Conservation (phyloP, 2,329 filamentous ascomycete genomes). For the Coniochaeta hoffmannii region DNA sequence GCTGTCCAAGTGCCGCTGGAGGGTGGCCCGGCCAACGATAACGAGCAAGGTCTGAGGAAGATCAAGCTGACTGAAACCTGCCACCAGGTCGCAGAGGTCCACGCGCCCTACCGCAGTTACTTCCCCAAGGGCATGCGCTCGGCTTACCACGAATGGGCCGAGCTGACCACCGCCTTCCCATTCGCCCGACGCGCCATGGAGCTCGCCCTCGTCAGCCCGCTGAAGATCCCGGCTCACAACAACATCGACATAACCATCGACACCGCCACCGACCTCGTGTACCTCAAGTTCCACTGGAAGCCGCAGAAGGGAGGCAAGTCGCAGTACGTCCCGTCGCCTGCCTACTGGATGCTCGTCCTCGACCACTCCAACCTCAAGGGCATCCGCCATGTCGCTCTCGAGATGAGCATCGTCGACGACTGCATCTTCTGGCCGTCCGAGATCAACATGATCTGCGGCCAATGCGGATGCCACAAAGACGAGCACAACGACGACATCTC, state of each 20-base stretch:
- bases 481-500: neutral
- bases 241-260: neutral
- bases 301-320: neutral
- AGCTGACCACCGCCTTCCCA: neutral
- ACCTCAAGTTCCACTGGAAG: conserved; percentile 5
- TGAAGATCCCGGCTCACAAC: neutral
- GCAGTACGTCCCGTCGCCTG: neutral
- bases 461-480: neutral
- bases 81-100: neutral
- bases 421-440: conserved; percentile 2
- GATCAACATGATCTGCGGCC: neutral
- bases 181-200: neutral
- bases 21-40: neutral
- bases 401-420: neutral
- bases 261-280: neutral
- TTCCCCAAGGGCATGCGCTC: neutral
- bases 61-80: neutral
- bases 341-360: conserved; percentile 2
- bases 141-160: neutral
- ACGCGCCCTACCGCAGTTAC: neutral
- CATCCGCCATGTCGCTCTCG: neutral
- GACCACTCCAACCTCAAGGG: neutral
- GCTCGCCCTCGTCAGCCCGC: neutral
- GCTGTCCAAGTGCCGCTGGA: neutral
- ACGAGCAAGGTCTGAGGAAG: neutral